Percentiles rank a stretch among this genome's conserved stretches.
These are phyloP conservation scores for Fusarium tjaetaba DNA, from an alignment of 2,329 filamentous ascomycete species.

Conservation along the genomic window DNA sequence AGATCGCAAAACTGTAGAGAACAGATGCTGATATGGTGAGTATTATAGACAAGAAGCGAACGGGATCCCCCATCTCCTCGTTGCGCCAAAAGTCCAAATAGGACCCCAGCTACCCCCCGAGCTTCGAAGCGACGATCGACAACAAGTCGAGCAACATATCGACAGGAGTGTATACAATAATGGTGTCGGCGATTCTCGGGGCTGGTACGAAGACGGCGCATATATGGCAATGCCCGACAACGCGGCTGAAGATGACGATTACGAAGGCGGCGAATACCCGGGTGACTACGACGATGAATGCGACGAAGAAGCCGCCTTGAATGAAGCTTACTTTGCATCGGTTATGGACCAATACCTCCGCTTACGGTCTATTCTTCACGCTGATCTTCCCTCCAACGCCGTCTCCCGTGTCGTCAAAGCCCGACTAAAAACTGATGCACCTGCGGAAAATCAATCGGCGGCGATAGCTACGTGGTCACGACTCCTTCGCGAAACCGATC, in stretches of 20 bases:
- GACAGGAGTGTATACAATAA: conserved; percentile 60
- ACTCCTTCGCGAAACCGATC: conserved; percentile 63
- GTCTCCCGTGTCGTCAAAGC: conserved; percentile 63
- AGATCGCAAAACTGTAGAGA: conserved; percentile 27
- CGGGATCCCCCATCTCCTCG: conserved; percentile 75
- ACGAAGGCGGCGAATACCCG: conserved; percentile 43
- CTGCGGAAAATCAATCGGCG: conserved; percentile 61
- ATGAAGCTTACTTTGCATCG: conserved; percentile 73
- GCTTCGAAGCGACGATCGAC: conserved; percentile 36
- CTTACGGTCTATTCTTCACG: conserved; percentile 71
- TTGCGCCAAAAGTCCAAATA: conserved; percentile 66
- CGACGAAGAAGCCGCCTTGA: conserved; percentile 54
- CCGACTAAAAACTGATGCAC: conserved; percentile 65
- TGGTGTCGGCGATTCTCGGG: conserved; percentile 64
- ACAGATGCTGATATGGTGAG: conserved; percentile 61
- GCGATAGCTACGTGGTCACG: conserved; percentile 63
- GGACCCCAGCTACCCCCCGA: conserved; percentile 61
- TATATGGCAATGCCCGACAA: conserved; percentile 71
- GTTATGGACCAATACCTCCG: conserved; percentile 71
- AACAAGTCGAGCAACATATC: conserved; percentile 44
- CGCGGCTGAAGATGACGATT: conserved; percentile 42
- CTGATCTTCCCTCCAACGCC: conserved; percentile 61
- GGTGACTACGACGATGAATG: conserved; percentile 40
- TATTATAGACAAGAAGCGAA: conserved; percentile 77
- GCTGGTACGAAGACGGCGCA: conserved; percentile 81